Conservation (phyloP, 2,329 filamentous ascomycete genomes). For the Trichoderma harzianum region DNA sequence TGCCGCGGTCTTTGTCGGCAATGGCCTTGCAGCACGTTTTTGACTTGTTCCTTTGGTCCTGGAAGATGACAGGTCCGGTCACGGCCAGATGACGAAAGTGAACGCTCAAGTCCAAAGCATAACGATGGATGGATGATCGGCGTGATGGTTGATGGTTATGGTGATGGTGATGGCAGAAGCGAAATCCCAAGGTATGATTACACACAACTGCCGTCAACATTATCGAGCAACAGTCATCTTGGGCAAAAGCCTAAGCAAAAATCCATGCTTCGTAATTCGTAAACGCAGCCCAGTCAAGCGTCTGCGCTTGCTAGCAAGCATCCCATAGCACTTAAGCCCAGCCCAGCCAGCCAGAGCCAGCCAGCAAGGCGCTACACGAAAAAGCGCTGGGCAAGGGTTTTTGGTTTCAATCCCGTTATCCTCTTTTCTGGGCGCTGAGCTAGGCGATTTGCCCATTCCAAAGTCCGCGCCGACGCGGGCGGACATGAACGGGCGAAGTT, state of each 20-base stretch:
- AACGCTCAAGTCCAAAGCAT: neutral
- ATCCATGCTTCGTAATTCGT: neutral
- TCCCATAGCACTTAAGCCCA: neutral
- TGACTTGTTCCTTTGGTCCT: neutral
- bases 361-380: neutral
- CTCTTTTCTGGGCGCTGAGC: neutral
- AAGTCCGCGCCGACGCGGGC: slow-evolving; percentile 15
- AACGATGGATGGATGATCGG: neutral
- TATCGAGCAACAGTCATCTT: neutral
- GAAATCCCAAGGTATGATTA: neutral
- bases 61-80: neutral
- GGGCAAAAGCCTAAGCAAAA: neutral
- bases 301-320: neutral
- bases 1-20: neutral
- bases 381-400: neutral
- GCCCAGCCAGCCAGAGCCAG: neutral
- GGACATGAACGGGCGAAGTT: slow-evolving; percentile 1
- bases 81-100: neutral
- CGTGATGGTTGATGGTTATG: neutral
- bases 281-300: neutral
- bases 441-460: neutral
- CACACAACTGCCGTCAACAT: neutral
- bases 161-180: neutral
- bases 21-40: neutral
- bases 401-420: neutral